Conservation (phyloP, 169 alveolate genomes). For the Babesia divergens region DNA sequence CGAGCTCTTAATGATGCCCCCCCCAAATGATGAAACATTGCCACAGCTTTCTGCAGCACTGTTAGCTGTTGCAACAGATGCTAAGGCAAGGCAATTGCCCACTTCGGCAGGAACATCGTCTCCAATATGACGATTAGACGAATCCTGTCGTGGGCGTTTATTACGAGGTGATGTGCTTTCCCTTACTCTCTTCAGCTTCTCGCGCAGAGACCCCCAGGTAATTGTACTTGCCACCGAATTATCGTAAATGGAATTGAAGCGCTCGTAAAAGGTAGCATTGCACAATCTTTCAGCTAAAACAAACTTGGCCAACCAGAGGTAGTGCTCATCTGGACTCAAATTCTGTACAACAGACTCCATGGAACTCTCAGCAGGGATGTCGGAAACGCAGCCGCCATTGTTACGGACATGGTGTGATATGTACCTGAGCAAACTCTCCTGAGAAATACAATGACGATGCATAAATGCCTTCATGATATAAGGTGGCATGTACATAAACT, state of each 20-base stretch:
- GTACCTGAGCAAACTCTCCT: conserved; percentile 16
- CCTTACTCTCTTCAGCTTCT: background rate
- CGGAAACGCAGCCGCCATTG: background rate
- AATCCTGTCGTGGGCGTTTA: too few relatives aligned
- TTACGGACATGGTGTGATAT: conserved; percentile 1
- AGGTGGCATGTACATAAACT: conserved; percentile 31
- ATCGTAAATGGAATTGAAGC: background rate
- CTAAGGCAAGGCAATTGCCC: too few relatives aligned
- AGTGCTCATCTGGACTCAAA: conserved; percentile 18
- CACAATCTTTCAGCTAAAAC: conserved; percentile 46
- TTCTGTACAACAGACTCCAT: background rate
- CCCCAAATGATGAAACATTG: too few relatives aligned
- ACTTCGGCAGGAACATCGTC: too few relatives aligned
- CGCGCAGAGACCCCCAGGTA: conserved; percentile 35
- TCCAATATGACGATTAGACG: too few relatives aligned
- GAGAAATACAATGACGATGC: conserved; percentile 4
- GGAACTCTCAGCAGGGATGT: background rate
- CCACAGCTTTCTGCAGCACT: too few relatives aligned
- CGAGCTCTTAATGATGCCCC: too few relatives aligned
- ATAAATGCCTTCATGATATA: background rate
- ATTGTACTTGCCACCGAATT: background rate
- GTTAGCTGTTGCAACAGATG: too few relatives aligned
- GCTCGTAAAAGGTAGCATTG: conserved; percentile 11
- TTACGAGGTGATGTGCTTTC: background rate
- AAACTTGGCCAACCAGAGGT: conserved; percentile 43